Base-by-base conservation (phyloP, 2,329 filamentous ascomycete species). In the Mollisia scopiformis region DNA sequence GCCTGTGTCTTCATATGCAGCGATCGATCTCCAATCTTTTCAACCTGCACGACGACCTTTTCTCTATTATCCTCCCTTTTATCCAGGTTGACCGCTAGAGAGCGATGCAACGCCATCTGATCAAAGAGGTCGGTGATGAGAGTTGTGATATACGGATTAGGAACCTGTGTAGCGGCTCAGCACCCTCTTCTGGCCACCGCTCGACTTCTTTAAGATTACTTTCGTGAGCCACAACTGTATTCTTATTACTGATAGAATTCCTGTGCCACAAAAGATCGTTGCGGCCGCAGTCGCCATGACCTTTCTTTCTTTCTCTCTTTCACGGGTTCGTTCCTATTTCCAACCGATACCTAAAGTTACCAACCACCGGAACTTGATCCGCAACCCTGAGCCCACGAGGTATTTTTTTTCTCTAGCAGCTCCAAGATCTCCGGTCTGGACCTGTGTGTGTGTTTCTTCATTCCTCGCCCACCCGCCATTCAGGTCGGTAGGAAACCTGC, bases 31-130 rank as follows among this genome's bases (percentile, higher is more conserved):
- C n/a, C n/a, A n/a, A n/a, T n/a, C n/a, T n/a, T n/a, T n/a, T n/a
- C n/a, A n/a, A n/a, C n/a, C 57, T 54, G 39, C 50, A 41, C 46
- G 50, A n/a, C 23, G 49, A 13, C 30, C n/a, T n/a, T 50, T 55
- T 31, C 41, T 35, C 31, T 14, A 33, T 52, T 19, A 23, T 46
- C n/a, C 28, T 53, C 28, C 53, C 27, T 41, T 56, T 47, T 56
- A 47, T 47, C 39, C 54, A 49, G 39, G 6, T 21, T 11, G 27
- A 47, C 54, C 54, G 37, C 39, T 13, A 23, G n/a, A 27, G 19
- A 47, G 21, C 35, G 30, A 37, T 30, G 35, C 53, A 43, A 46
- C 14, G 52, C 52, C 53, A 39, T 23, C 19, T 43, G 53, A 21
- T 54, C 51, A 25, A 27, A 54, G 31, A 54, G 31, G 31, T 39